phyloP scores from a whole-genome alignment of 2,329 filamentous ascomycete genomes.

The Trichoderma brevicompactum region DNA sequence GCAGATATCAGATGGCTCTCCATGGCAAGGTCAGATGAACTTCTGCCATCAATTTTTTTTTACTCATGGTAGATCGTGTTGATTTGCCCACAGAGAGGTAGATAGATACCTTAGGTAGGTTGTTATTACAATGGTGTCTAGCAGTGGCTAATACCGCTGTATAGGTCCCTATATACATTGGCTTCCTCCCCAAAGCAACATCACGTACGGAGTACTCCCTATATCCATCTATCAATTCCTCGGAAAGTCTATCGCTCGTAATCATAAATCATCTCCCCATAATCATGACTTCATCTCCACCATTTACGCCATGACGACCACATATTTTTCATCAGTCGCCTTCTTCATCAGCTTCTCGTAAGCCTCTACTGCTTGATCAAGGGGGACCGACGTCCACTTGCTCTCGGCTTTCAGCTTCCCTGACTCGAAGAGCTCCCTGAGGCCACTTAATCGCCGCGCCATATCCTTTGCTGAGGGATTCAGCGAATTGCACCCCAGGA shows the following conservation, averaged over 20 bases:
- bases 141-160: too few relatives aligned
- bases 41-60: too few relatives aligned
- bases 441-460: slow-evolving; percentile 1
- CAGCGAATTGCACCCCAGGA: slow-evolving; percentile 28
- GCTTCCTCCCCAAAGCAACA: neutral
- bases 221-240: neutral
- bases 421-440: slow-evolving; percentile 21
- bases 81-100: too few relatives aligned
- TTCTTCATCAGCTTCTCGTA: slow-evolving; percentile 16
- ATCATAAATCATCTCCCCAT: neutral
- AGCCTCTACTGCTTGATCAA: slow-evolving; percentile 14
- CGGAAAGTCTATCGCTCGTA: neutral
- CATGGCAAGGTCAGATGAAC: too few relatives aligned
- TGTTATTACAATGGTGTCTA: too few relatives aligned
- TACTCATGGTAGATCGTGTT: too few relatives aligned
- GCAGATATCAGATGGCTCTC: too few relatives aligned
- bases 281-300: neutral
- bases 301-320: slow-evolving; percentile 22
- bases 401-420: slow-evolving; percentile 1
- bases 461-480: slow-evolving; percentile 26
- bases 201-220: neutral
- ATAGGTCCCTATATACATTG: too few relatives aligned
- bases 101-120: too few relatives aligned
- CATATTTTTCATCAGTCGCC: slow-evolving; percentile 10
- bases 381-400: slow-evolving; percentile 17